phyloP scores from a whole-genome alignment of 345 rosid species.

The Aquilaria sinensis region DNA sequence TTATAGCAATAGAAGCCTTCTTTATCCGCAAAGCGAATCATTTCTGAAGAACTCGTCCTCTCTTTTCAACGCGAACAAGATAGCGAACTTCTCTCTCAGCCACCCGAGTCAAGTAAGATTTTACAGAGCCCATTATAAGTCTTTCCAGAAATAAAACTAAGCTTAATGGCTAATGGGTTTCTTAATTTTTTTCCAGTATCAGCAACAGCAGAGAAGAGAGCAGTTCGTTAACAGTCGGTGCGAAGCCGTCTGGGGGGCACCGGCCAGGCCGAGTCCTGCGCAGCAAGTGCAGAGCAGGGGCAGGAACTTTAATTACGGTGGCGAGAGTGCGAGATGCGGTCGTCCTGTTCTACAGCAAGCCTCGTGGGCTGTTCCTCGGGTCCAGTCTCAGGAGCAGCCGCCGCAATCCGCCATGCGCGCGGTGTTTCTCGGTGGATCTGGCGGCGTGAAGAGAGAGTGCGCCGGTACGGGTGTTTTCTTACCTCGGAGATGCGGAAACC shows the following conservation, averaged over 20 bases:
- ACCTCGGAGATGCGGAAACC: constrained; percentile 47
- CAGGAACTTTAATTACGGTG: constrained; percentile 6
- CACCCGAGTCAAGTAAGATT: constrained; percentile 19
- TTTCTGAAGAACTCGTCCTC: constrained; percentile 11
- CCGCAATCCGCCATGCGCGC: constrained; percentile 20
- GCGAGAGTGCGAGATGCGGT: constrained; percentile 19
- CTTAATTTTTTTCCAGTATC: neutral
- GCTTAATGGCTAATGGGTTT: too few relatives aligned
- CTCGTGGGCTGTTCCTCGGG: constrained; percentile 36
- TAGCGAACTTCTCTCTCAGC: neutral
- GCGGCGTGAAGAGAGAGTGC: constrained; percentile 28
- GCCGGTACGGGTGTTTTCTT: constrained; percentile 89
- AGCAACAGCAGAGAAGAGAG: constrained; percentile 7
- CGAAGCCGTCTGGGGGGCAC: constrained; percentile 16
- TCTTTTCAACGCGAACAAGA: constrained; percentile 17
- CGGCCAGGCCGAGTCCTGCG: constrained; percentile 7
- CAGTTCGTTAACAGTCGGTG: constrained; percentile 19
- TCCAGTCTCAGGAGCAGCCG: constrained; percentile 7
- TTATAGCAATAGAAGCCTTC: constrained; percentile 3
- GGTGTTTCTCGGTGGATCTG: constrained; percentile 27
- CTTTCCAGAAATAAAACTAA: too few relatives aligned
- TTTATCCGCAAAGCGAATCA: constrained; percentile 15
- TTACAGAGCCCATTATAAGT: too few relatives aligned
- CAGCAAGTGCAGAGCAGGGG: constrained; percentile 30
- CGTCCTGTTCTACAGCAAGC: constrained; percentile 25